Conservation (phyloP, 2,329 filamentous ascomycete genomes). For the Paecilomyces sp. region DNA sequence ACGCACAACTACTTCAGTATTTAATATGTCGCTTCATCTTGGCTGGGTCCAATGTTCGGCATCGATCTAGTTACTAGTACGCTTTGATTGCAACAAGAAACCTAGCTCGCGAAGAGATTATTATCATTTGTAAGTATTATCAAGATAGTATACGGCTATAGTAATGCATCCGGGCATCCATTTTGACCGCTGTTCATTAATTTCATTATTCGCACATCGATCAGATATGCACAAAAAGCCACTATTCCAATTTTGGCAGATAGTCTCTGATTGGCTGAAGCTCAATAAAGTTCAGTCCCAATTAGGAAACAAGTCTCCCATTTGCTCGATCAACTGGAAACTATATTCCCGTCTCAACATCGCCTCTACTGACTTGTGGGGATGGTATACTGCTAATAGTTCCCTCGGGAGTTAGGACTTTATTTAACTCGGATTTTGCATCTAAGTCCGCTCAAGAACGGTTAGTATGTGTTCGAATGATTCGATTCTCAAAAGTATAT, state of each 20-base stretch:
- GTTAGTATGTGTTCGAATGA: background rate
- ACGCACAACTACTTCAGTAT: too few relatives aligned
- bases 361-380: background rate
- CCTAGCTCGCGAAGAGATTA: too few relatives aligned
- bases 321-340: background rate
- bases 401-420: background rate
- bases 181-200: too few relatives aligned
- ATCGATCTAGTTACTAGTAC: too few relatives aligned
- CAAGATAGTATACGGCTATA: too few relatives aligned
- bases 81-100: too few relatives aligned
- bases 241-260: background rate
- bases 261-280: background rate
- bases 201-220: too few relatives aligned
- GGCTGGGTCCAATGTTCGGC: too few relatives aligned
- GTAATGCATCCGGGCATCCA: too few relatives aligned
- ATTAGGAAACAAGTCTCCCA: background rate
- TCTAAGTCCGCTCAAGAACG: background rate
- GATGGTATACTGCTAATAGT: background rate
- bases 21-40: too few relatives aligned
- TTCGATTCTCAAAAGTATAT: background rate
- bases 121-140: too few relatives aligned
- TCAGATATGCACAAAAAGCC: background rate
- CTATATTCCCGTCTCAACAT: background rate
- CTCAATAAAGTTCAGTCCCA: background rate
- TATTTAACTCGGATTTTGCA: background rate